Percentiles rank a stretch among this genome's conserved stretches.
These are phyloP conservation scores for Orbilia quercus DNA, from an alignment of 2,329 filamentous ascomycete species.

Conservation along the genomic window DNA sequence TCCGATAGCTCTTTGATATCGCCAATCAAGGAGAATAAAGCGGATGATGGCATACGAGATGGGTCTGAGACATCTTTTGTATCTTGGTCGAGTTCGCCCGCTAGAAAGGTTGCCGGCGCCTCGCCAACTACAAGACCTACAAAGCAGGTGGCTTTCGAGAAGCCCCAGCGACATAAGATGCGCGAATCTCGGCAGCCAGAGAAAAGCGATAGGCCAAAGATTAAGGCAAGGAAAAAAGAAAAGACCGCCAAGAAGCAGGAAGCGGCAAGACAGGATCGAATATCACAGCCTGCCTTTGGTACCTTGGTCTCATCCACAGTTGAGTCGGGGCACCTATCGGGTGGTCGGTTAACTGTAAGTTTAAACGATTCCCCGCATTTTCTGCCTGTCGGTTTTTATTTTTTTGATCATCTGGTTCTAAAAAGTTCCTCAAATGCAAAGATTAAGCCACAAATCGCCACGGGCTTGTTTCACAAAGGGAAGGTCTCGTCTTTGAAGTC, in stretches of 20 bases:
- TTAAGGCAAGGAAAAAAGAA: constrained; percentile 35
- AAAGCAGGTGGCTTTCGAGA: constrained; percentile 35
- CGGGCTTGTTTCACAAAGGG: constrained; percentile 48
- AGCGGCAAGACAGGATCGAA: constrained; percentile 16
- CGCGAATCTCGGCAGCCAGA: constrained; percentile 45
- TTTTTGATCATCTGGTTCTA: constrained; percentile 13
- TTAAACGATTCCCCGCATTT: constrained; percentile 41
- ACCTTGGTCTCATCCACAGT: constrained; percentile 46
- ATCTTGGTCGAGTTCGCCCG: constrained; percentile 44
- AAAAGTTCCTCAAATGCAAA: constrained; percentile 12
- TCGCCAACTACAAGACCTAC: constrained; percentile 3
- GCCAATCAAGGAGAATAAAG: constrained; percentile 48
- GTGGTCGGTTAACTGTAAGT: constrained; percentile 36
- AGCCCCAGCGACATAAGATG: constrained; percentile 48
- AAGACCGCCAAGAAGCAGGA: constrained; percentile 10
- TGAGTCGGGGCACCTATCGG: constrained; percentile 43
- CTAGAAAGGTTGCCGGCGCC: constrained; percentile 16
- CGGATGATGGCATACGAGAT: constrained; percentile 29
- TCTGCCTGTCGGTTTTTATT: neutral
- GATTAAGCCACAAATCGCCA: constrained; percentile 32
- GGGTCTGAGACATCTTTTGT: constrained; percentile 36
- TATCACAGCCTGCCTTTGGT: constrained; percentile 41
- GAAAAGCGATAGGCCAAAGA: constrained; percentile 16
- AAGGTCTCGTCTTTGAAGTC: constrained; percentile 32
- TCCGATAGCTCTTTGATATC: constrained; percentile 50